Percentiles rank a stretch among this genome's conserved stretches.
phyloP scores from a whole-genome alignment of 2,329 filamentous ascomycete species.

The Cytospora piceicola region DNA sequence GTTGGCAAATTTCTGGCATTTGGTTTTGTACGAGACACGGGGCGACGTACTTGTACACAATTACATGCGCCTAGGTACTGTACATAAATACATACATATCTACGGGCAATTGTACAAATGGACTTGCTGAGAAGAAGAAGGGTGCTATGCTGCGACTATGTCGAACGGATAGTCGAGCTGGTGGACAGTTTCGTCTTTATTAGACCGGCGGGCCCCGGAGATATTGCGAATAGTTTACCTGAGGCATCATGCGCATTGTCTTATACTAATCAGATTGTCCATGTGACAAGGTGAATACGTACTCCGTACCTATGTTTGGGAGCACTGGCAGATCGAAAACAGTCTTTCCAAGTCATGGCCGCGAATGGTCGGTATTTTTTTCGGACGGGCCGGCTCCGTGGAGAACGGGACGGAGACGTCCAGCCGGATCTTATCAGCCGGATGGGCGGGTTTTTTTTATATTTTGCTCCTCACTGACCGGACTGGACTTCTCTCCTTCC shows the following conservation, averaged over 20 bases:
- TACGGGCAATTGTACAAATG: not conserved
- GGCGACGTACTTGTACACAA: constrained; percentile 21
- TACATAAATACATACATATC: constrained; percentile 1
- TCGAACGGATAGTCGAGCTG: not conserved
- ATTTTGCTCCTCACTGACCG: not conserved
- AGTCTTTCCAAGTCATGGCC: not conserved
- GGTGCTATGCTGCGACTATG: not conserved
- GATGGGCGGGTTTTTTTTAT: not conserved
- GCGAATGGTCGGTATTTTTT: not conserved
- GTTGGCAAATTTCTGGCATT: constrained; percentile 7
- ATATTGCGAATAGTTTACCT: not conserved
- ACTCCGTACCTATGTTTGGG: not conserved
- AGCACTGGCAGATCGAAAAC: not conserved
- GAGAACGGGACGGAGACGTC: not conserved
- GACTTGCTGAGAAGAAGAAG: not conserved
- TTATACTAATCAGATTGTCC: not conserved
- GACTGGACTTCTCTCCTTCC: not conserved
- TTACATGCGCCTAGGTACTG: constrained; percentile 14
- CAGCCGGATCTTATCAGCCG: not conserved
- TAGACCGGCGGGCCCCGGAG: not conserved
- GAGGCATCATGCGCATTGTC: not conserved
- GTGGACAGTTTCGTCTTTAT: not conserved
- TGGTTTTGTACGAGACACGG: constrained; percentile 11
- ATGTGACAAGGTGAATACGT: not conserved
- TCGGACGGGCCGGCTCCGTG: not conserved